phyloP scores from a whole-genome alignment of 495 filamentous ascomycete genomes.

The Lepraria neglecta region DNA sequence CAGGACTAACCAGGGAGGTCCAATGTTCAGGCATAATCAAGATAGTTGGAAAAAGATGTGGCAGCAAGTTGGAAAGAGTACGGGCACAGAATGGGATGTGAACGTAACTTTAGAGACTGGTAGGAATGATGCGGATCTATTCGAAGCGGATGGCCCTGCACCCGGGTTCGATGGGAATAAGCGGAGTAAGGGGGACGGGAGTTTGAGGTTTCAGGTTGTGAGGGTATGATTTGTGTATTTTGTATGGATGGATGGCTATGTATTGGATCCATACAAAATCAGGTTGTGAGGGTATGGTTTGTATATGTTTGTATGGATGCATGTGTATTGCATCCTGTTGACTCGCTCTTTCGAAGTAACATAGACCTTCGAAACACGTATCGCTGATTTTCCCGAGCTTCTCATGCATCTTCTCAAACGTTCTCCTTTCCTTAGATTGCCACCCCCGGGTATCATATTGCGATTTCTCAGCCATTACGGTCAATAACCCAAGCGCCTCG shows the following conservation, averaged over 20 bases:
- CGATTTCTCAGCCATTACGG: background rate
- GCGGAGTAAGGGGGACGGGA: background rate
- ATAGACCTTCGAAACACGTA: no score
- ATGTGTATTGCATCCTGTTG: no score
- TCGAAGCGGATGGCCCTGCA: background rate
- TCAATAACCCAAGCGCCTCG: background rate
- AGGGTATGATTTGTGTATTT: conserved; percentile 6
- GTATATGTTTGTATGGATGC: no score
- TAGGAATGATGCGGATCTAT: no score
- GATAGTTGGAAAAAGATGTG: conserved; percentile 38
- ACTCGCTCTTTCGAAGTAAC: no score
- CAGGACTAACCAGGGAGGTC: background rate
- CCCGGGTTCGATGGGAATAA: background rate
- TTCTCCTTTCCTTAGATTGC: no score
- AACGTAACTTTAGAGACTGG: conserved; percentile 19
- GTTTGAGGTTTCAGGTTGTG: conserved; percentile 1
- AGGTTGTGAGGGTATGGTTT: no score
- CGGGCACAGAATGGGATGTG: conserved; percentile 33
- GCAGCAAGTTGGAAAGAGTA: conserved; percentile 35
- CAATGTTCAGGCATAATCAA: conserved; percentile 32
- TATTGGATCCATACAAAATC: no score
- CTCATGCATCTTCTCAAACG: no score
- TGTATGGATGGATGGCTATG: background rate
- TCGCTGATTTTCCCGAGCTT: no score
- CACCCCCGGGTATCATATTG: background rate